phyloP scores from a whole-genome alignment of 164 flowering plant species.

The Pachysandra terminalis region DNA sequence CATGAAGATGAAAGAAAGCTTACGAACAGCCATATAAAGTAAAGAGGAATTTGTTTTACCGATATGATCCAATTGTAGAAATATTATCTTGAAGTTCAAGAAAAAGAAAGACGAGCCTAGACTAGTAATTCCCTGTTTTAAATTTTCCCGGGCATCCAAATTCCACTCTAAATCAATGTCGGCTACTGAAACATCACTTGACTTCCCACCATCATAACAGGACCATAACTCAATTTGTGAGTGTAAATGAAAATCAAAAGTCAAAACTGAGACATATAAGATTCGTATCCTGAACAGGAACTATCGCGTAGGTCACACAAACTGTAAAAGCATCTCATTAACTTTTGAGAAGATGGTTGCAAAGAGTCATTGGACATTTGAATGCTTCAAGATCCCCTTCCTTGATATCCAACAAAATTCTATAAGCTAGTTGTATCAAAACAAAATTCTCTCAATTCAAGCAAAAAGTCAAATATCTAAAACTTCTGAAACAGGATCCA shows the following conservation, averaged over 20 bases:
- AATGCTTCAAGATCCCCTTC: background rate
- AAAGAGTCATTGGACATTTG: background rate
- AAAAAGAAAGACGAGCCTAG: constrained; percentile 1
- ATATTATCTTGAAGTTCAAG: background rate
- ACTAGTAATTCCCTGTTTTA: background rate
- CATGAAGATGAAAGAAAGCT: background rate
- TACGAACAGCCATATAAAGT: background rate
- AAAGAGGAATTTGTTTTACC: background rate
- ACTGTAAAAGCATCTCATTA: background rate
- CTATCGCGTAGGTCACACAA: background rate
- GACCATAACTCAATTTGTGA: background rate
- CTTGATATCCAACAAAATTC: background rate
- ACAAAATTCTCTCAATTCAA: background rate
- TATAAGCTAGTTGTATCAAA: background rate
- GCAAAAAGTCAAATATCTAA: background rate
- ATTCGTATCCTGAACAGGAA: background rate
- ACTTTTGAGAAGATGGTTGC: background rate
- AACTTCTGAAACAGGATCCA: background rate
- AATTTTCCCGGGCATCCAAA: background rate
- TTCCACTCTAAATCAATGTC: background rate
- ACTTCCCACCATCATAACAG: background rate
- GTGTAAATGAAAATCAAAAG: background rate
- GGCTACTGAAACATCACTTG: background rate
- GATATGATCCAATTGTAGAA: background rate
- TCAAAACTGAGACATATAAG: background rate